Evolutionary conservation across 441 rosid species (phyloP).

Genomic region (Pelargonium australe): DNA sequence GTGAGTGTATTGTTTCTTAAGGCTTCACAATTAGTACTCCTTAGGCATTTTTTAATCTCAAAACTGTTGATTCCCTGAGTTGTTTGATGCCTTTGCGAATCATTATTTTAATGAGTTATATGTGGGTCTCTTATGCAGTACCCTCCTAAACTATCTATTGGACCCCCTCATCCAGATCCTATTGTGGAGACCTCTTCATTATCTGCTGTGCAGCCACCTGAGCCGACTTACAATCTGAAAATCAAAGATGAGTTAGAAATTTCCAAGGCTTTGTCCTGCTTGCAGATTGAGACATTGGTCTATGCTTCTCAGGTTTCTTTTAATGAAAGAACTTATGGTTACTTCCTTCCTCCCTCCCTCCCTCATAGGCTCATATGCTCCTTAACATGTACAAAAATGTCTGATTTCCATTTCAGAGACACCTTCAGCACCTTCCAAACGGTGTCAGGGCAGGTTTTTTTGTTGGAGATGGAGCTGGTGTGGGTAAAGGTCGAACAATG

Average conservation of each 20-base stretch:
- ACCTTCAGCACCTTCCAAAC: slow-evolving; percentile 82
- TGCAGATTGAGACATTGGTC: slow-evolving; percentile 98
- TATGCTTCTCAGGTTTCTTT: slow-evolving; percentile 88
- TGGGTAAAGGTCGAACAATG: slow-evolving; percentile 96
- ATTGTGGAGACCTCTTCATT: slow-evolving; percentile 92
- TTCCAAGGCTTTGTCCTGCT: slow-evolving; percentile 74
- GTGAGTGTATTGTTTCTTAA: slow-evolving; percentile 43
- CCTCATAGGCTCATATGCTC: slow-evolving; percentile 18
- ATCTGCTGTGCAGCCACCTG: slow-evolving; percentile 97
- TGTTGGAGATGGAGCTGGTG: slow-evolving; percentile 99
- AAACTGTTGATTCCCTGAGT: slow-evolving; percentile 13
- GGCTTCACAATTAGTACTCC: slow-evolving; percentile 8
- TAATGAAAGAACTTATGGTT: slow-evolving; percentile 22
- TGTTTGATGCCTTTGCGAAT: slow-evolving; percentile 20
- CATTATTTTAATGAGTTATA: slow-evolving; percentile 15
- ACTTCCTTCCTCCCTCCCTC: slow-evolving; percentile 17
- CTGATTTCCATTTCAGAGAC: slow-evolving; percentile 56
- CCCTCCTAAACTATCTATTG: slow-evolving; percentile 84
- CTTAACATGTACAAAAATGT: slow-evolving; percentile 24
- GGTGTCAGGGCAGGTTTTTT: slow-evolving; percentile 91
- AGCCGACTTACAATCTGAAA: slow-evolving; percentile 75
- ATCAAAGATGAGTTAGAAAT: slow-evolving; percentile 70
- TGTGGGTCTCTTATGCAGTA: slow-evolving; percentile 41
- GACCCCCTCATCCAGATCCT: slow-evolving; percentile 96
- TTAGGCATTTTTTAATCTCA: background rate